Percentiles rank a stretch among this genome's conserved stretches.
phyloP scores from a whole-genome alignment of 805 yeast genomes.

The Barnettozyma populi region DNA sequence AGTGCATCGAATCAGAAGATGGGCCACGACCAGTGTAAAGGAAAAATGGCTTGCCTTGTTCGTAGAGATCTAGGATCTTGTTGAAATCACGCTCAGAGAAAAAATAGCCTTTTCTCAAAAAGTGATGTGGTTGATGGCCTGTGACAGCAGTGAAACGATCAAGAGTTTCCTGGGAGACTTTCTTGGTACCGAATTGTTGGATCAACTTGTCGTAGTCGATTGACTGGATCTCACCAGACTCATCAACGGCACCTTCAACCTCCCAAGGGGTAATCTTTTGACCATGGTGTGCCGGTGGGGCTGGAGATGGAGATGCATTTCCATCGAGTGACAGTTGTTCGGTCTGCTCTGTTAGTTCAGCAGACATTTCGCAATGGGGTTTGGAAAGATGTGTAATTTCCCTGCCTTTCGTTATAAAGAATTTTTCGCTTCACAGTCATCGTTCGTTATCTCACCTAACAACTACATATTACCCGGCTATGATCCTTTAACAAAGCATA shows the following conservation, averaged over 20 bases:
- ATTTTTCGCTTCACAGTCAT: not conserved
- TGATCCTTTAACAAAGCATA: not conserved
- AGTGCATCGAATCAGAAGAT: slow-evolving; percentile 86
- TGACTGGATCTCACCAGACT: slow-evolving; percentile 77
- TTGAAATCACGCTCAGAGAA: slow-evolving; percentile 84
- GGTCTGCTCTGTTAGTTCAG: slow-evolving; percentile 5
- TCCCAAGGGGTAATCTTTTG: slow-evolving; percentile 88
- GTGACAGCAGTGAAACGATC: slow-evolving; percentile 74
- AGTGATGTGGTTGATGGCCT: slow-evolving; percentile 88
- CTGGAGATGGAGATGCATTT: not conserved
- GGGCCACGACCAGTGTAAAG: slow-evolving; percentile 98
- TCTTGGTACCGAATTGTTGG: slow-evolving; percentile 79
- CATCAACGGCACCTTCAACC: slow-evolving; percentile 96
- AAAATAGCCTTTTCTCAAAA: slow-evolving; percentile 84
- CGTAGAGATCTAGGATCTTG: slow-evolving; percentile 80
- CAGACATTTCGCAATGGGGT: slow-evolving; percentile 4
- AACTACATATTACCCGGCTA: not conserved
- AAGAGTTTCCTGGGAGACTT: slow-evolving; percentile 64
- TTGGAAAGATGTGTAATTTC: not conserved
- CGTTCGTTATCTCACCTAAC: not conserved
- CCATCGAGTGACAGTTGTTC: slow-evolving; percentile 1
- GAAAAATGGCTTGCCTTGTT: slow-evolving; percentile 92
- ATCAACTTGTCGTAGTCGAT: slow-evolving; percentile 90
- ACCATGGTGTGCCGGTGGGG: slow-evolving; percentile 5
- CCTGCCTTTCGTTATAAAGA: not conserved